Base-by-base conservation (phyloP, 768 basidiomycete species). In the Boletus reticulatus region DNA sequence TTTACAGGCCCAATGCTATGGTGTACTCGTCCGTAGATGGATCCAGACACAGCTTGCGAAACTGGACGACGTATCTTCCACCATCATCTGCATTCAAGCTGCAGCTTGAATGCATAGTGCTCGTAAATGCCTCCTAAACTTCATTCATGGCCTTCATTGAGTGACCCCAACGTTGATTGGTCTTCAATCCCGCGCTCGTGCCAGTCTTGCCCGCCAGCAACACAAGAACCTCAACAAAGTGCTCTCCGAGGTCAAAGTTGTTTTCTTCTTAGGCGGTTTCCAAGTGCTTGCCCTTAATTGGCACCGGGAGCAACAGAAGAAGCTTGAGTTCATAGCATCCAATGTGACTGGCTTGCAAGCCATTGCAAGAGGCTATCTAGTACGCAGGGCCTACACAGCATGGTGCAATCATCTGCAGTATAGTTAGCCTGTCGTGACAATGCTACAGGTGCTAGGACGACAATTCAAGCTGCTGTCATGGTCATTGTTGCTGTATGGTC, bases 401-500 rank as follows among this genome's bases (percentile, higher is more conserved):
- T 98, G 97, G 96, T 78, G 88, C 31, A 86, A 93, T 50, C 89
- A 97, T 70, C 68, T 99, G 1, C 80, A 81, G 37, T 72, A 76
- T 43, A 94, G 81, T 62, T 83, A 92, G 36, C 79, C 80, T 7
- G 81, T 87, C 20, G 91, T 91, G 10, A 87, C 85, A 13, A 77
- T 85, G 61, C 75, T 98, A 24, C 97, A 98, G 69, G 88, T 92
- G 4, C 75, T 98, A 67, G n/a, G n/a, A n/a, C n/a, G n/a, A n/a
- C n/a, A n/a, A n/a, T n/a, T n/a, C n/a, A n/a, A n/a, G n/a, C n/a
- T n/a, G n/a, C n/a, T n/a, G n/a, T n/a, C n/a, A n/a, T n/a, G n/a
- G n/a, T n/a, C n/a, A n/a, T n/a, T n/a, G n/a, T n/a, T n/a, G n/a
- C n/a, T n/a, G n/a, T n/a, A n/a, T n/a, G n/a, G n/a, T n/a, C n/a